Evolutionary conservation across 345 rosid species (phyloP).

Genomic region (Citrus hindsii): DNA sequence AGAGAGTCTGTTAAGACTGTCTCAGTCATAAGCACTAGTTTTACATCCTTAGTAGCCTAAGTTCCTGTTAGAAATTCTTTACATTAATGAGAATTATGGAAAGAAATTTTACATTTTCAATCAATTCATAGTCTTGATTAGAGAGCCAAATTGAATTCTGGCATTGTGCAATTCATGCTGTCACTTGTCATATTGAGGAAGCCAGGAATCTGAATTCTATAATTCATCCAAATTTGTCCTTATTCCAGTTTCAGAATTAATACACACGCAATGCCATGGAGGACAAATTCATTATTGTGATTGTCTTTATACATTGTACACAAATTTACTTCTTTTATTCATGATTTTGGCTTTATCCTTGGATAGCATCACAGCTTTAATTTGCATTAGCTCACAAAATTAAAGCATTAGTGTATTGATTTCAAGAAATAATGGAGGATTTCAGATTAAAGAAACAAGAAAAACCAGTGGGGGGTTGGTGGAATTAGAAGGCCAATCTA

Average conservation of each 20-base stretch:
- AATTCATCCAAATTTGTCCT: slow-evolving; percentile 24
- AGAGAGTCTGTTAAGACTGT: too few relatives aligned
- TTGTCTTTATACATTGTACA: slow-evolving; percentile 15
- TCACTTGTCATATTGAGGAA: too few relatives aligned
- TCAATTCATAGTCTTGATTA: not conserved
- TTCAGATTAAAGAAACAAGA: not conserved
- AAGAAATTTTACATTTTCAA: not conserved
- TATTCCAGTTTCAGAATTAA: slow-evolving; percentile 10
- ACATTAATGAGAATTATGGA: not conserved
- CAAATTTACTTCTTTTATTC: slow-evolving; percentile 7
- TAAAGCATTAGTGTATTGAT: not conserved
- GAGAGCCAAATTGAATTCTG: not conserved
- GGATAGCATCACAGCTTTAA: not conserved
- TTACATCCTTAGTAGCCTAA: too few relatives aligned
- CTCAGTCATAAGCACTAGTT: too few relatives aligned
- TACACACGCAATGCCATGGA: not conserved
- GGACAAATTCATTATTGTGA: slow-evolving; percentile 22
- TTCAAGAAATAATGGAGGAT: not conserved
- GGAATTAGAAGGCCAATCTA: not conserved
- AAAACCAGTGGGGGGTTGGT: not conserved
- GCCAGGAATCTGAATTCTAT: slow-evolving; percentile 5
- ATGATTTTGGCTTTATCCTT: slow-evolving; percentile 10
- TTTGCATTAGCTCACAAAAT: not conserved
- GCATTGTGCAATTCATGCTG: not conserved
- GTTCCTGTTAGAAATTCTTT: too few relatives aligned